Base-by-base conservation (phyloP, 208 protist genomes). In the Wallacemonas rigidus region DNA sequence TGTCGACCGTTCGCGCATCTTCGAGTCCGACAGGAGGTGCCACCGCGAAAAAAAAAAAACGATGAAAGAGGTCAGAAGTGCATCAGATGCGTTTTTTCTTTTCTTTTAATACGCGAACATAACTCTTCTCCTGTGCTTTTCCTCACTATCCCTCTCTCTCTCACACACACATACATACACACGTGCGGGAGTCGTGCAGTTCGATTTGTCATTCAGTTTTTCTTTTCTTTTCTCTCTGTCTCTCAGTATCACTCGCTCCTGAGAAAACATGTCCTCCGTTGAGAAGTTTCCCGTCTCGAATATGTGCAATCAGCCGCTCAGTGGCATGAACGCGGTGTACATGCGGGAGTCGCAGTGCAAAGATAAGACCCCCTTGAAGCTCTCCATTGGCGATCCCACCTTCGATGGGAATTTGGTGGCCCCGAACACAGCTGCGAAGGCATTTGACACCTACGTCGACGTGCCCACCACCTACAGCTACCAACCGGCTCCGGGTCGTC, bases 351-450 rank as follows among this genome's bases (percentile, higher is more conserved):
- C 69, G 14, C 43, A 41, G 17, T 81, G 80, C 72, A 77, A 58
- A 65, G 77, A 83, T 62, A 85, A 85, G 72, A 77, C 71, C 6
- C 75, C 72, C 56, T 72, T 85, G 48, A 85, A 80, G 65, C 58
- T 79, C 40, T 72, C 64, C 12, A 93, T 97, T 51, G 92, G 95
- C 68, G 80, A 87, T 64, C 85, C 86, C 1, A 82, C 77, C 62
- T 80, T 85, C 35, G 73, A 86, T 72, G 93, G 91, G 48, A 97
- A 97, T 68, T 68, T 98, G 7, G 48, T 62, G 14, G 73, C 81
- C 1, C 64, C 69, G 6, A 64, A 77, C 2, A 64, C 60, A 35
- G 86, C 80, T 9, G 73, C 80, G 36, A 64, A 85, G 50, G 62
- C 57, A 39, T 62, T 75, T 35, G 51, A 65, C 53, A 71, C 83